Evolutionary conservation across 345 rosid species (phyloP).

Genomic region (Kernera saxatilis): DNA sequence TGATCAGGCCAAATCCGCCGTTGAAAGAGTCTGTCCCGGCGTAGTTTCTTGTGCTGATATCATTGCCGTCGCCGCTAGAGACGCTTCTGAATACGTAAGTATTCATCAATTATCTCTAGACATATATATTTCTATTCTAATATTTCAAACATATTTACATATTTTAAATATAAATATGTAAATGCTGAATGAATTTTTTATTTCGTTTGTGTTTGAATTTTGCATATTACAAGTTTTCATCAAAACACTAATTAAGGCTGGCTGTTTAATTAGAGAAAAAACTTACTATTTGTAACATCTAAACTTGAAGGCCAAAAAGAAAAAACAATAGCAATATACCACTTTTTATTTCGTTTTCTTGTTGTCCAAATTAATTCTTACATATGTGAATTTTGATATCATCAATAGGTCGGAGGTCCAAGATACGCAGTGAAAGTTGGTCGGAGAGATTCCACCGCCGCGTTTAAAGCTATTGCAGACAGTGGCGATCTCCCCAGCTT

Average conservation of each 20-base stretch:
- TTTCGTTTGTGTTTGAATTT: neutral
- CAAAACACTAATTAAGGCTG: neutral
- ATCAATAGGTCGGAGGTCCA: constrained; percentile 44
- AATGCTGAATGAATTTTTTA: neutral
- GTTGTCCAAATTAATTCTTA: neutral
- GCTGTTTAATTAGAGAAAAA: neutral
- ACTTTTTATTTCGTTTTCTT: neutral
- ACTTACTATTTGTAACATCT: neutral
- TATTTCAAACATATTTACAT: neutral
- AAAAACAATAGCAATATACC: neutral
- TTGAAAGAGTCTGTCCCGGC: constrained; percentile 46
- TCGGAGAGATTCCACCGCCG: constrained; percentile 44
- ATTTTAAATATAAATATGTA: neutral
- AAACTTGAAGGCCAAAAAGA: neutral
- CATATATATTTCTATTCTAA: neutral
- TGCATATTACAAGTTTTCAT: neutral
- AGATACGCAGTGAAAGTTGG: constrained; percentile 39
- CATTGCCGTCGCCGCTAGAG: constrained; percentile 54
- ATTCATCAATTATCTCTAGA: neutral
- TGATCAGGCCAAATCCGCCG: constrained; percentile 43
- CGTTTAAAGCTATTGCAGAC: constrained; percentile 38
- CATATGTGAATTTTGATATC: neutral
- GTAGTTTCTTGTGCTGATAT: constrained; percentile 66
- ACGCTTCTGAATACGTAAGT: constrained; percentile 37
- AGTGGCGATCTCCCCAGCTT: constrained; percentile 41